Conservation (phyloP, 2,329 filamentous ascomycete genomes). For the Alternaria hordeiaustralica region DNA sequence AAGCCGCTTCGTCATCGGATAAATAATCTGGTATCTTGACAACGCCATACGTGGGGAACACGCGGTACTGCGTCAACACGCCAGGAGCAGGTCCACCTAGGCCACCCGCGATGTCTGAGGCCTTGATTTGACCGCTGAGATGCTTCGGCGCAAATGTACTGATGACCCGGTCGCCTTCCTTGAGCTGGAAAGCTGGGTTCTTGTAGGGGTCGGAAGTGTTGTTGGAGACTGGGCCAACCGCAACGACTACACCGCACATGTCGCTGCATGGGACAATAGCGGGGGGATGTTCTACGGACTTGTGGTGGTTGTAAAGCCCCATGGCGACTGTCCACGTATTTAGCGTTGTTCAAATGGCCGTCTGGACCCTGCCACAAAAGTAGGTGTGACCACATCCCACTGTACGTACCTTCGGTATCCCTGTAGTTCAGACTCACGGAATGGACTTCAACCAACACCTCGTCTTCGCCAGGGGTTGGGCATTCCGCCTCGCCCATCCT, state of each 20-base stretch:
- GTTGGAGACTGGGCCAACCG: slow-evolving; percentile 52
- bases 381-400: neutral
- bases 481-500: slow-evolving; percentile 42
- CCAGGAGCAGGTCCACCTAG: slow-evolving; percentile 67
- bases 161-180: slow-evolving; percentile 68
- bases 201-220: slow-evolving; percentile 54
- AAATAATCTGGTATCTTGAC: slow-evolving; percentile 65
- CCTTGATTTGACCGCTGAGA: slow-evolving; percentile 65
- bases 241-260: slow-evolving; percentile 69
- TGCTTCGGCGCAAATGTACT: slow-evolving; percentile 67
- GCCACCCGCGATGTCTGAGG: slow-evolving; percentile 62
- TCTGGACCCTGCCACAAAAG: neutral
- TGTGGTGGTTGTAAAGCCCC: slow-evolving; percentile 72
- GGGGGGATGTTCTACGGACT: slow-evolving; percentile 53
- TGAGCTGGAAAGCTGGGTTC: slow-evolving; percentile 41
- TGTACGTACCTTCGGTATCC: slow-evolving; percentile 53
- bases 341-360: slow-evolving; percentile 3
- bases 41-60: slow-evolving; percentile 64
- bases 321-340: slow-evolving; percentile 60
- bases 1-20: slow-evolving; percentile 64
- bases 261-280: slow-evolving; percentile 71
- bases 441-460: slow-evolving; percentile 60
- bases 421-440: slow-evolving; percentile 63
- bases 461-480: slow-evolving; percentile 46
- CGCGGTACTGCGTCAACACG: slow-evolving; percentile 64